A percentile compares a stretch with the other conserved stretches of the same genome.
phyloP scores from a whole-genome alignment of 2,329 filamentous ascomycete species.

The Arthrobotrys pseudoclavata region DNA sequence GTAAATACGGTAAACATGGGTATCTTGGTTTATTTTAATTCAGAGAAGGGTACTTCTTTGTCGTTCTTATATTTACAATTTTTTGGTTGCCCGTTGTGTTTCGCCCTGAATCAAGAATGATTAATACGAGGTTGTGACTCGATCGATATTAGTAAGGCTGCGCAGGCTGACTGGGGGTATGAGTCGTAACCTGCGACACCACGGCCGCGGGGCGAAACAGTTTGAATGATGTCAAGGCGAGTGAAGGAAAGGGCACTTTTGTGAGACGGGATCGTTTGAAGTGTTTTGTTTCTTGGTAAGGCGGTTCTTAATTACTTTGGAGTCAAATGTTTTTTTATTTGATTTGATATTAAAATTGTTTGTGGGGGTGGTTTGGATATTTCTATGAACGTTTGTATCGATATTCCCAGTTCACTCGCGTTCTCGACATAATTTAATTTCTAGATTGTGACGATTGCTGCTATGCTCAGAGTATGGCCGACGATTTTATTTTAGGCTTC shows the following conservation, averaged over 20 bases:
- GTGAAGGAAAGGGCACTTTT: background rate
- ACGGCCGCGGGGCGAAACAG: background rate
- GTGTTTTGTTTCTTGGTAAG: background rate
- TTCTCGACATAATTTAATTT: no score
- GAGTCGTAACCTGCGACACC: conserved; percentile 14
- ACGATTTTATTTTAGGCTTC: no score
- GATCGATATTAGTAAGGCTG: conserved; percentile 24
- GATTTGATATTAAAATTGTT: no score
- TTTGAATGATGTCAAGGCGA: conserved; percentile 5
- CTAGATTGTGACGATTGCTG: no score
- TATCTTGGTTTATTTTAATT: background rate
- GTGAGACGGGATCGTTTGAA: background rate
- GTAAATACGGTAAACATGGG: conserved; percentile 1
- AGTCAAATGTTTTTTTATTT: background rate
- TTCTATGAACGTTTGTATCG: no score
- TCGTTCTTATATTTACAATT: background rate
- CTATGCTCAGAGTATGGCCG: no score
- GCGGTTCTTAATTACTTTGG: background rate
- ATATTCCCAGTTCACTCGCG: no score
- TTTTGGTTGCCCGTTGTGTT: background rate
- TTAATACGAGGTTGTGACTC: conserved; percentile 33
- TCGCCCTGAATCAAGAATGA: background rate
- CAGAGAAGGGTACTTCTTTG: background rate
- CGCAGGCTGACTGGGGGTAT: conserved; percentile 31
- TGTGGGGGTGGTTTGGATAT: no score